A percentile compares a stretch with the other conserved stretches of the same genome.
Conservation (phyloP, 331 rosid species). For the Arachis monticola region DNA sequence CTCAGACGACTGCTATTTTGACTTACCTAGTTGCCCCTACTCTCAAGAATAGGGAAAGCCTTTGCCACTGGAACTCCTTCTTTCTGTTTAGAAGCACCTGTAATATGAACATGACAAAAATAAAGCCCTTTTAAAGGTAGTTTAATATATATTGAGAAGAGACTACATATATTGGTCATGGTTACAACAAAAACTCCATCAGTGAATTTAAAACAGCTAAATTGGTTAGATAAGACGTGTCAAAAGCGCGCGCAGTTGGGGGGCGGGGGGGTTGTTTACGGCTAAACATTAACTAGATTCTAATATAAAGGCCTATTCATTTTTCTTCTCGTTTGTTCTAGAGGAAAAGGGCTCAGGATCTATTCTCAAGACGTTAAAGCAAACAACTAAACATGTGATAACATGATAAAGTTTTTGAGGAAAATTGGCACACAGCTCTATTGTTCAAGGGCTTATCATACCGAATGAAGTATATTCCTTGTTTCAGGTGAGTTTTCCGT, state of each 20-base stretch:
- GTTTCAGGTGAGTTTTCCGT: conserved; percentile 84
- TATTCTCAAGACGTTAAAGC: conserved; percentile 23
- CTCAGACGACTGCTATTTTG: conserved; percentile 19
- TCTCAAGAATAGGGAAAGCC: conserved; percentile 78
- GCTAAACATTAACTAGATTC: conserved; percentile 9
- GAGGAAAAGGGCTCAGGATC: conserved; percentile 14
- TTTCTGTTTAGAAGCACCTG: conserved; percentile 85
- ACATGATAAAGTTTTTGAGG: conserved; percentile 6
- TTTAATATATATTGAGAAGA: not conserved
- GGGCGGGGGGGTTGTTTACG: not conserved
- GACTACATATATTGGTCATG: not conserved
- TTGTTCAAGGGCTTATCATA: conserved; percentile 41
- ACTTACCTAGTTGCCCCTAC: conserved; percentile 86
- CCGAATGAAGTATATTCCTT: conserved; percentile 82
- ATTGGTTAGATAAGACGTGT: conserved; percentile 15
- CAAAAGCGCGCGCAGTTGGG: no score
- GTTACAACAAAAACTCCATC: conserved; percentile 18
- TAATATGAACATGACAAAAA: conserved; percentile 29
- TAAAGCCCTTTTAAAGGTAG: not conserved
- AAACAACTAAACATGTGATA: conserved; percentile 6
- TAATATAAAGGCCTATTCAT: not conserved
- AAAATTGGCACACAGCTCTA: conserved; percentile 15
- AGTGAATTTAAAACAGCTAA: conserved; percentile 15
- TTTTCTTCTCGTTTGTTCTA: conserved; percentile 12
- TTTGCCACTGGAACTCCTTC: conserved; percentile 90